Conservation (phyloP, 208 protist species). For the Naegleria gruberi region DNA sequence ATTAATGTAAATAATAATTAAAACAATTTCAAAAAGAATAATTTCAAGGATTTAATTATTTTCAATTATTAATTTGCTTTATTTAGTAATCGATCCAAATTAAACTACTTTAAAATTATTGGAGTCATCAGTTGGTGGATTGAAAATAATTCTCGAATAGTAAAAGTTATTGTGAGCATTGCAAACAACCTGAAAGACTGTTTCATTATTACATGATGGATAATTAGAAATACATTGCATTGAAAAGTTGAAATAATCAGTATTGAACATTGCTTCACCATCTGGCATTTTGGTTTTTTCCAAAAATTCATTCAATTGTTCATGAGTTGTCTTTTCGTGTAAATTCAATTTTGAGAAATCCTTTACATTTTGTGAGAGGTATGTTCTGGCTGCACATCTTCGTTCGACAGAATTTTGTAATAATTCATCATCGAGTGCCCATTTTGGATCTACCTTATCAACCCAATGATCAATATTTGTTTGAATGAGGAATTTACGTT, state of each 20-base stretch:
- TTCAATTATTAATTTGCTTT: too few relatives aligned
- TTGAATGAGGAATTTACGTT: background rate
- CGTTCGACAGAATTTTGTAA: background rate
- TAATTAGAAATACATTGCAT: background rate
- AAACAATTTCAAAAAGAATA: background rate
- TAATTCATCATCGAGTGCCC: background rate
- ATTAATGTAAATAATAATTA: background rate
- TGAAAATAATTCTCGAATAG: background rate
- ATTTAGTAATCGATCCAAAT: background rate
- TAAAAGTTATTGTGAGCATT: background rate
- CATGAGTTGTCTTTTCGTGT: background rate
- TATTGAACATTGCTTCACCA: background rate
- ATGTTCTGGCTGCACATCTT: background rate
- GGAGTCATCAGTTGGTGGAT: background rate
- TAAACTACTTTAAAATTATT: too few relatives aligned
- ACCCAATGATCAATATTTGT: conserved; percentile 14
- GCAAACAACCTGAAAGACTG: background rate
- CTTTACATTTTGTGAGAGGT: background rate
- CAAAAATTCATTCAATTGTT: background rate
- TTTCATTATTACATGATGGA: background rate
- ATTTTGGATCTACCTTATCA: background rate
- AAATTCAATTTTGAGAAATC: background rate
- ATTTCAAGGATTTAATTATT: background rate
- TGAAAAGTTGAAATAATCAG: background rate
- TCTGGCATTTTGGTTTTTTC: background rate